These are phyloP conservation scores for Aureobasidium leucospermi DNA, from an alignment of 2,329 filamentous ascomycete genomes.

Conservation along the genomic window DNA sequence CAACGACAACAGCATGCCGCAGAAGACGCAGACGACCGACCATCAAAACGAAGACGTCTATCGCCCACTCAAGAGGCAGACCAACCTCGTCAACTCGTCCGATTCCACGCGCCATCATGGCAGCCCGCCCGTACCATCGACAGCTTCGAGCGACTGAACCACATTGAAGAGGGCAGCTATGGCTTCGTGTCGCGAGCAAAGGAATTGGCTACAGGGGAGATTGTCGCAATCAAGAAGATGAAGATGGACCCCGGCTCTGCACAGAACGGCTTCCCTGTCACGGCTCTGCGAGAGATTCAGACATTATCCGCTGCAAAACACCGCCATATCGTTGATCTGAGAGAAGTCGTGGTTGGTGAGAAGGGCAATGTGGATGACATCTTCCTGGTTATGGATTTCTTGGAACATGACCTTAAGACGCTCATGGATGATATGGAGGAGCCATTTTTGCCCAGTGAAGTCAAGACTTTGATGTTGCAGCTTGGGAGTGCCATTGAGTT, in stretches of 20 bases:
- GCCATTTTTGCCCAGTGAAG: constrained; percentile 84
- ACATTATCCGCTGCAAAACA: constrained; percentile 76
- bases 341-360: constrained; percentile 61
- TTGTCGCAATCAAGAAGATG: constrained; percentile 88
- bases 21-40: constrained; percentile 26
- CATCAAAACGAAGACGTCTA: constrained; percentile 56
- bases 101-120: constrained; percentile 64
- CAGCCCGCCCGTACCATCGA: constrained; percentile 69
- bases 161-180: constrained; percentile 96
- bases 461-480: constrained; percentile 83
- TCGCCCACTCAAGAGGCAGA: constrained; percentile 39
- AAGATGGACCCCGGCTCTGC: constrained; percentile 68
- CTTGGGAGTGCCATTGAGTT: constrained; percentile 73
- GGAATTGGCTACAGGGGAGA: constrained; percentile 62
- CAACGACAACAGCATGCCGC: constrained; percentile 20
- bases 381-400: constrained; percentile 92
- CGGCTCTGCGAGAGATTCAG: constrained; percentile 87
- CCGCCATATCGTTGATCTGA: constrained; percentile 71
- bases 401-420: constrained; percentile 93
- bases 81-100: constrained; percentile 52
- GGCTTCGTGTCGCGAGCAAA: constrained; percentile 85
- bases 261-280: constrained; percentile 68
- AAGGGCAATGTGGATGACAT: constrained; percentile 48
- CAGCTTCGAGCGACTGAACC: constrained; percentile 86
- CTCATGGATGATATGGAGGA: constrained; percentile 91